Conservation (phyloP, 1,284 basidiomycete genomes). For the Cryptococcus deneoformans region DNA sequence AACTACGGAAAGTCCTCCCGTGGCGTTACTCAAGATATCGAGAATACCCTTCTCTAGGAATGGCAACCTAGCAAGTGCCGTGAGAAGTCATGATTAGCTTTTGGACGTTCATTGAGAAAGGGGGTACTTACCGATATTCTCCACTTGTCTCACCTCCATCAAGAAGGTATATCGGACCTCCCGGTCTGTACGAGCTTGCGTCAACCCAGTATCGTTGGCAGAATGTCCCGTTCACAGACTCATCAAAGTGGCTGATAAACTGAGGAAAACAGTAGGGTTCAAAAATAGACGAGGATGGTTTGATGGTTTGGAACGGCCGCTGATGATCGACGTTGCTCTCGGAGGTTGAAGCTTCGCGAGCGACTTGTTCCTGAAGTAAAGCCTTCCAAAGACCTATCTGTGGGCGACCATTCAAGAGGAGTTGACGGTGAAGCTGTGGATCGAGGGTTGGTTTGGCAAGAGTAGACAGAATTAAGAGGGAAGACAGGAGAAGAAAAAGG, state of each 20-base stretch:
- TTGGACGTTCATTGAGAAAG: neutral
- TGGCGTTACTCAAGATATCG: constrained; percentile 76
- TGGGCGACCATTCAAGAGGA: constrained; percentile 33
- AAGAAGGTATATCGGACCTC: constrained; percentile 73
- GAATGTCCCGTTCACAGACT: constrained; percentile 48
- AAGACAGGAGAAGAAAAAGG: no score
- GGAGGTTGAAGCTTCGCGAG: constrained; percentile 2
- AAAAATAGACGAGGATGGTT: neutral
- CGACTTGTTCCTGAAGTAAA: constrained; percentile 10
- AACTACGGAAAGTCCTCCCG: constrained; percentile 77
- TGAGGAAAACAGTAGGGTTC: constrained; percentile 66
- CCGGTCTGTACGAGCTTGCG: constrained; percentile 70
- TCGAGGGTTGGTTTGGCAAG: constrained; percentile 15
- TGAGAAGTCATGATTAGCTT: neutral
- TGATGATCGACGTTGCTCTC: neutral
- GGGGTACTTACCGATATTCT: constrained; percentile 28
- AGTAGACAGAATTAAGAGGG: neutral
- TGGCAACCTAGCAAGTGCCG: constrained; percentile 28
- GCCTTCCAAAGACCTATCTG: constrained; percentile 39
- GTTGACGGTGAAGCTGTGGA: constrained; percentile 18
- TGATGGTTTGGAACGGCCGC: neutral
- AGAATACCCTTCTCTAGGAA: constrained; percentile 65
- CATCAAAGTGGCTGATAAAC: constrained; percentile 69
- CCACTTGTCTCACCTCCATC: constrained; percentile 76
- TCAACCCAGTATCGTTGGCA: constrained; percentile 77